Conservation (phyloP, 495 filamentous ascomycete species). For the Talaromyces liani region DNA sequence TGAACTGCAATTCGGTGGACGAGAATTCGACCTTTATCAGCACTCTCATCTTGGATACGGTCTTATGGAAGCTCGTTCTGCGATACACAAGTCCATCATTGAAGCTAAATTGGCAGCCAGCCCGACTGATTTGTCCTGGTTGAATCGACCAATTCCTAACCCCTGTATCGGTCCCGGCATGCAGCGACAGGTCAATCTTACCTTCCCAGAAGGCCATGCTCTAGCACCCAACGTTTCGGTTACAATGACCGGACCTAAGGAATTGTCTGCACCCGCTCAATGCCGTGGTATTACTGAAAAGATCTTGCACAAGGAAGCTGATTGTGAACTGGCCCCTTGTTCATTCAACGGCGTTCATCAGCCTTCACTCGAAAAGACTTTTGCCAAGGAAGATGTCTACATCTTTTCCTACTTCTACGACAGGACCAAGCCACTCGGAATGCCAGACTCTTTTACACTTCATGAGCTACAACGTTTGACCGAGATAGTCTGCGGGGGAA, state of each 20-base stretch:
- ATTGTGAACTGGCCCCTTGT: constrained; percentile 79
- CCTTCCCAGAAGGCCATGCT: constrained; percentile 52
- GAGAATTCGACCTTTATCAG: constrained; percentile 91
- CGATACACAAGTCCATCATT: constrained; percentile 68
- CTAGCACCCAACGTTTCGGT: constrained; percentile 57
- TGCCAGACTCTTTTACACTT: constrained; percentile 91
- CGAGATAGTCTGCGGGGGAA: constrained; percentile 74
- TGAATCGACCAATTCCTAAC: constrained; percentile 61
- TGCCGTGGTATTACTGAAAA: constrained; percentile 86
- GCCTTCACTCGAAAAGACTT: constrained; percentile 86
- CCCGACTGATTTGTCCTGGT: constrained; percentile 45
- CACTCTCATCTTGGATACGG: constrained; percentile 97
- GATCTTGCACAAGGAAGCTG: constrained; percentile 78
- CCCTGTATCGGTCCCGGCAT: constrained; percentile 85
- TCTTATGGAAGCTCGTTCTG: constrained; percentile 85
- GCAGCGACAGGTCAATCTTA: constrained; percentile 58
- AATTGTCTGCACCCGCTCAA: constrained; percentile 64
- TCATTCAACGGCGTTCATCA: constrained; percentile 97
- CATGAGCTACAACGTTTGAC: constrained; percentile 80
- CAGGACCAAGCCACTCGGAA: constrained; percentile 81
- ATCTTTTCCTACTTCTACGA: constrained; percentile 98
- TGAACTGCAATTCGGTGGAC: constrained; percentile 80
- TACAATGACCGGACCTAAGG: constrained; percentile 77
- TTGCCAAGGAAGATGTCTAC: constrained; percentile 85
- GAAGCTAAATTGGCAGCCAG: constrained; percentile 48